A percentile compares a stretch with the other conserved stretches of the same genome.
Evolutionary conservation across 257 asterid genomes (phyloP).

Genomic region (Solanum ossicruentum): DNA sequence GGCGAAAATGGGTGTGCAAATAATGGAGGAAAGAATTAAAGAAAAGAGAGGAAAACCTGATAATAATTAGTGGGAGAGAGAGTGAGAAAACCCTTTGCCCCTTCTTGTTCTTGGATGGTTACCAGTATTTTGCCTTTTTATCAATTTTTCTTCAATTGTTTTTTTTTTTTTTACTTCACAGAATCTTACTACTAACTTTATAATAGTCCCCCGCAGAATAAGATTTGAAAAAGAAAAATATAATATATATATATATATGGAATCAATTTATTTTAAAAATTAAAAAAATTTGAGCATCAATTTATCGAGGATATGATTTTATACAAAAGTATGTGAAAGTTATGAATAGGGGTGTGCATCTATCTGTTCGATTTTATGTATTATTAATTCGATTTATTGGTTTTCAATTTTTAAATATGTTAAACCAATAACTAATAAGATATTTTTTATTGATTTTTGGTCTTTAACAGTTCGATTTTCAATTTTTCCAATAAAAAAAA

Average conservation of each 20-base stretch:
- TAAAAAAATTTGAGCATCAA: background rate
- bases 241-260: background rate
- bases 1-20: background rate
- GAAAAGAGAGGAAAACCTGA: background rate
- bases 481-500: no score
- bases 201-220: background rate
- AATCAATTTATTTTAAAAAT: background rate
- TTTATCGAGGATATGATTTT: background rate
- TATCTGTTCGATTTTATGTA: no score
- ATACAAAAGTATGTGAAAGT: no score
- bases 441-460: no score
- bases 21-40: background rate
- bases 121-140: background rate
- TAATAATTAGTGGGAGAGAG: background rate
- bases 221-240: background rate
- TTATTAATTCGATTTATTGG: no score
- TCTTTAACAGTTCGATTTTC: no score
- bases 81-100: slow-evolving; percentile 1
- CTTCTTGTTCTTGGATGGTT: slow-evolving; percentile 1
- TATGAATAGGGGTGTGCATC: no score
- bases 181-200: background rate
- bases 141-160: background rate
- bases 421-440: no score
- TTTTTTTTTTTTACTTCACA: background rate
- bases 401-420: no score